These are phyloP conservation scores for Amphibolis antarctica DNA, from an alignment of 106 monocot genomes.

Conservation along the genomic window DNA sequence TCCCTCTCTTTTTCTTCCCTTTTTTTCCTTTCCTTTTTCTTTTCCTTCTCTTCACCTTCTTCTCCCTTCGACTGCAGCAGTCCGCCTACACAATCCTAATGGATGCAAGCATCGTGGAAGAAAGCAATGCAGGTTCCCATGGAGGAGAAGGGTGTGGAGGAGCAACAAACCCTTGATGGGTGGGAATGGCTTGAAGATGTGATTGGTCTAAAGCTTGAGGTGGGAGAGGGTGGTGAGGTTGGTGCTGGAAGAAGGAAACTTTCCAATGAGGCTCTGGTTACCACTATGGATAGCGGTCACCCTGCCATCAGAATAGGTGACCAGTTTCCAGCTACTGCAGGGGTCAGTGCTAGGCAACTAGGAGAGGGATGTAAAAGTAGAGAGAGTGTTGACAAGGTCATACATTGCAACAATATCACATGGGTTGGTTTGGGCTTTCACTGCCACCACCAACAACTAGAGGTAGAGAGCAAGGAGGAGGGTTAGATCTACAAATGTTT, in stretches of 20 bases:
- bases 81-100: too few relatives aligned
- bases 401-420: constrained; percentile 10
- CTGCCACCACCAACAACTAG: too few relatives aligned
- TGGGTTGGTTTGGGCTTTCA: neutral
- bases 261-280: constrained; percentile 28
- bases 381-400: neutral
- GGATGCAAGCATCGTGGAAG: too few relatives aligned
- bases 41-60: too few relatives aligned
- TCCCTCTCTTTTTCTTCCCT: too few relatives aligned
- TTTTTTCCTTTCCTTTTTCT: too few relatives aligned
- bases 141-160: constrained; percentile 42
- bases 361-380: neutral
- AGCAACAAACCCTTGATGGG: constrained; percentile 26
- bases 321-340: constrained; percentile 35
- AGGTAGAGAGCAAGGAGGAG: neutral
- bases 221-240: constrained; percentile 41
- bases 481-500: neutral
- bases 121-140: constrained; percentile 41
- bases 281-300: constrained; percentile 52
- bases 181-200: constrained; percentile 32
- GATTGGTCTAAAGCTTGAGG: constrained; percentile 44
- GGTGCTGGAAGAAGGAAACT: constrained; percentile 18
- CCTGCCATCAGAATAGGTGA: constrained; percentile 29
- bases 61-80: too few relatives aligned
- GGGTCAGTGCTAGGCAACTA: constrained; percentile 9